Evolutionary conservation across 129 eudicot genomes (phyloP).

Genomic region (Helianthus tuberosus): DNA sequence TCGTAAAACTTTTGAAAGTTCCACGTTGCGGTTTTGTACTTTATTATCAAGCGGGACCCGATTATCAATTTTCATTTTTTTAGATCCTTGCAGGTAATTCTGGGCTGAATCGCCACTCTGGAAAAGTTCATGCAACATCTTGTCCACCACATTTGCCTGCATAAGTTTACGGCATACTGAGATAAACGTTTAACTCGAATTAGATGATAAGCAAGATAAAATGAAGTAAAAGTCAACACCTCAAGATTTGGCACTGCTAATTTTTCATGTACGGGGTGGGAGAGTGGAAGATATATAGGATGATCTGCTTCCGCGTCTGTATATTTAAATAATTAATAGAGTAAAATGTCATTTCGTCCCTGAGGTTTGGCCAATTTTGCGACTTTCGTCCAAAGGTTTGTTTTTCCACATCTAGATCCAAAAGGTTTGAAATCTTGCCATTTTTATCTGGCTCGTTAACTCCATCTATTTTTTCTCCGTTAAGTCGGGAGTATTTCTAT

Average conservation of each 20-base stretch:
- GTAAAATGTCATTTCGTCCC: too few relatives aligned
- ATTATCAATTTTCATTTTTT: slow-evolving; percentile 60
- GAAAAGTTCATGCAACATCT: slow-evolving; percentile 66
- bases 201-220: neutral
- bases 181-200: slow-evolving; percentile 1
- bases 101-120: slow-evolving; percentile 84
- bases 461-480: too few relatives aligned
- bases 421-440: too few relatives aligned
- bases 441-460: too few relatives aligned
- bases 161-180: slow-evolving; percentile 4
- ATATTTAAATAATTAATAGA: neutral
- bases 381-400: too few relatives aligned
- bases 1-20: slow-evolving; percentile 45
- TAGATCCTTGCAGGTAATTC: slow-evolving; percentile 73
- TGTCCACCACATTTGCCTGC: slow-evolving; percentile 44
- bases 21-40: slow-evolving; percentile 47
- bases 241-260: slow-evolving; percentile 38
- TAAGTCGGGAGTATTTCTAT: too few relatives aligned
- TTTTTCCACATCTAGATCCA: too few relatives aligned
- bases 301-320: slow-evolving; percentile 58
- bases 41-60: slow-evolving; percentile 78
- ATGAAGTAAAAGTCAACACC: slow-evolving; percentile 37
- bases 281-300: slow-evolving; percentile 61
- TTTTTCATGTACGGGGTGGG: slow-evolving; percentile 69
- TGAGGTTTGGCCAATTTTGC: too few relatives aligned